These are phyloP conservation scores for Gyrodon lividus DNA, from an alignment of 768 basidiomycete genomes.

Conservation along the genomic window DNA sequence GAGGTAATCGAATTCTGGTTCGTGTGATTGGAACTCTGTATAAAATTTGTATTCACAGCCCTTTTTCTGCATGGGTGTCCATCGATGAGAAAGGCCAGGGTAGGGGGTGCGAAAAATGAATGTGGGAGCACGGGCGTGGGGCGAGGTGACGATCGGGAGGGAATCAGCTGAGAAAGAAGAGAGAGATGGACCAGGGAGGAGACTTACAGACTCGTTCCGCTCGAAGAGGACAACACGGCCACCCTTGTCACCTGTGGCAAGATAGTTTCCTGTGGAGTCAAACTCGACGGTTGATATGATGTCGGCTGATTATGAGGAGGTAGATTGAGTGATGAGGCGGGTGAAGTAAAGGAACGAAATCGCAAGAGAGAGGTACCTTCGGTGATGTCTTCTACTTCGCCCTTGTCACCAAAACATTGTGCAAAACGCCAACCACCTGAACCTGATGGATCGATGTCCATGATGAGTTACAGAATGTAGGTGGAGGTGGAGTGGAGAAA, in stretches of 20 bases:
- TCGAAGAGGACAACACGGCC: conserved; percentile 98
- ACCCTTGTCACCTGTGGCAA: conserved; percentile 99
- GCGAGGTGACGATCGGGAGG: conserved; percentile 26
- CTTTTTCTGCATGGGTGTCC: conserved; percentile 72
- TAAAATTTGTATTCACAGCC: conserved; percentile 99
- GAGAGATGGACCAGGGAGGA: conserved; percentile 9
- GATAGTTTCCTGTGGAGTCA: conserved; percentile 98
- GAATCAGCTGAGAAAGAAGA: conserved; percentile 30
- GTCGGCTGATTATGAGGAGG: conserved; percentile 66
- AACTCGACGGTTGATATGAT: conserved; percentile 99
- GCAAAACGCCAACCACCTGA: conserved; percentile 97
- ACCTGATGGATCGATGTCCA: conserved; percentile 83
- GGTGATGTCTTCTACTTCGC: conserved; percentile 98
- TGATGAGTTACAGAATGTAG: conserved; percentile 35
- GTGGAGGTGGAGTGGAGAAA: conserved; percentile 11
- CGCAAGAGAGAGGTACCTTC: conserved; percentile 63
- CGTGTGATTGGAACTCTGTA: conserved; percentile 99
- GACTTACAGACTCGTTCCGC: conserved; percentile 89
- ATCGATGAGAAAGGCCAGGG: conserved; percentile 15
- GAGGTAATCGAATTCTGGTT: conserved; percentile 99
- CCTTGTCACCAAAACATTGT: conserved; percentile 99
- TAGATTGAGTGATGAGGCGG: conserved; percentile 13
- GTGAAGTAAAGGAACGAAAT: conserved; percentile 5
- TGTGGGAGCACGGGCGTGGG: conserved; percentile 16
- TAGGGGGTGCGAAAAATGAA: conserved; percentile 11